These are phyloP conservation scores for Fusarium palustre DNA, from an alignment of 2,329 filamentous ascomycete species.

Conservation along the genomic window DNA sequence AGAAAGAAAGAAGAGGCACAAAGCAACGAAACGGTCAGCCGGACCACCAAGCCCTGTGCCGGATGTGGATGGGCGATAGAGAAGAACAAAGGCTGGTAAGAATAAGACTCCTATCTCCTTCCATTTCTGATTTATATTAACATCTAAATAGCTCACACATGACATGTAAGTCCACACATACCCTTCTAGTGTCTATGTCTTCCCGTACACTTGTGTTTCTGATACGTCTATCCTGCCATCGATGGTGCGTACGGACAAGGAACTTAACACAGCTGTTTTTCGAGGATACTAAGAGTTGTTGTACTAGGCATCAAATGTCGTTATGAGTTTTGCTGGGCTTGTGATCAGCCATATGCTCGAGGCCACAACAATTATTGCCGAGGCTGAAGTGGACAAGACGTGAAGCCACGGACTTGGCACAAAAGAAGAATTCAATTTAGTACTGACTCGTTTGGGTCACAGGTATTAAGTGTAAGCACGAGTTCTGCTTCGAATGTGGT, in stretches of 20 bases:
- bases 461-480: constrained; percentile 52
- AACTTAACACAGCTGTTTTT: neutral
- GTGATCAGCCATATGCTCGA: constrained; percentile 39
- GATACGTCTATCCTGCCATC: constrained; percentile 10
- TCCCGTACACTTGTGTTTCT: neutral
- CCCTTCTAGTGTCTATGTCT: neutral
- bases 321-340: constrained; percentile 53
- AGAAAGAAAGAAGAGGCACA: constrained; percentile 52
- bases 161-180: constrained; percentile 53
- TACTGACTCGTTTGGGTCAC: constrained; percentile 30
- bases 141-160: constrained; percentile 53
- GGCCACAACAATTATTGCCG: constrained; percentile 43
- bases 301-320: constrained; percentile 51
- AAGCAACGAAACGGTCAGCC: constrained; percentile 46
- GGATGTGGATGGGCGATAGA: constrained; percentile 54
- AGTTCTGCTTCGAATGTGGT: constrained; percentile 56
- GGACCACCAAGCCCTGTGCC: constrained; percentile 55
- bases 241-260: constrained; percentile 30
- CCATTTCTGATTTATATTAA: constrained; percentile 37
- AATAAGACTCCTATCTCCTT: constrained; percentile 4
- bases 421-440: neutral
- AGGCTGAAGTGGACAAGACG: neutral
- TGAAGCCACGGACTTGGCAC: neutral
- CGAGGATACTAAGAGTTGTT: constrained; percentile 27
- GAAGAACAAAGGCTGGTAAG: constrained; percentile 58